phyloP scores from a whole-genome alignment of 768 basidiomycete genomes.

The Pulveroboletus sp. region DNA sequence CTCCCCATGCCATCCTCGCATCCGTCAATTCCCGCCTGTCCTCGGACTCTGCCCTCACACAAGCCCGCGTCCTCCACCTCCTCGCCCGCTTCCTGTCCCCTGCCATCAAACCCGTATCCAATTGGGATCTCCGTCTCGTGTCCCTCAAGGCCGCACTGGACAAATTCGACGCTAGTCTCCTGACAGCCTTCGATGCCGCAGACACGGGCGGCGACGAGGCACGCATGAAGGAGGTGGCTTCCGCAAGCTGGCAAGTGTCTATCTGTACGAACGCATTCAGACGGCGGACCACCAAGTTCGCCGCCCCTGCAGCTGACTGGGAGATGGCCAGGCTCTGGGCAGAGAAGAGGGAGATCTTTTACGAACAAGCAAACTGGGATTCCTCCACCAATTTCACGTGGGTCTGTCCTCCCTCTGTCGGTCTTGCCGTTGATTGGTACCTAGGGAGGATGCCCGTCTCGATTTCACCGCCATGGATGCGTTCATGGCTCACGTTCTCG shows the following conservation, averaged over 20 bases:
- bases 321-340: conserved; percentile 95
- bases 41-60: conserved; percentile 40
- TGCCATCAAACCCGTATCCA: conserved; percentile 62
- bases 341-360: conserved; percentile 93
- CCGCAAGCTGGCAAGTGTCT: conserved; percentile 84
- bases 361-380: conserved; percentile 76
- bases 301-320: conserved; percentile 49
- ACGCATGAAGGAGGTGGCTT: conserved; percentile 78
- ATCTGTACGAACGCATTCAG: conserved; percentile 36
- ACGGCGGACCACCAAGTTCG: conserved; percentile 1
- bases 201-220: conserved; percentile 70
- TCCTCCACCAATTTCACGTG: conserved; percentile 80
- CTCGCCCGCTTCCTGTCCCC: conserved; percentile 75
- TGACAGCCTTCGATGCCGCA: conserved; percentile 87
- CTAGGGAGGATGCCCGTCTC: conserved; percentile 53
- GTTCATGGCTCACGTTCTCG: conserved; percentile 71
- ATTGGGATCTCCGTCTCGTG: conserved; percentile 58
- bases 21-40: conserved; percentile 41
- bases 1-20: conserved; percentile 66
- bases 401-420: conserved; percentile 21
- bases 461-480: conserved; percentile 93
- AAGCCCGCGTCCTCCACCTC: conserved; percentile 67
- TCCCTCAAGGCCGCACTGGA: conserved; percentile 78
- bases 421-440: not conserved
- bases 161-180: conserved; percentile 78